Conservation (phyloP, 1,284 basidiomycete species). For the Pholiota adiposa region DNA sequence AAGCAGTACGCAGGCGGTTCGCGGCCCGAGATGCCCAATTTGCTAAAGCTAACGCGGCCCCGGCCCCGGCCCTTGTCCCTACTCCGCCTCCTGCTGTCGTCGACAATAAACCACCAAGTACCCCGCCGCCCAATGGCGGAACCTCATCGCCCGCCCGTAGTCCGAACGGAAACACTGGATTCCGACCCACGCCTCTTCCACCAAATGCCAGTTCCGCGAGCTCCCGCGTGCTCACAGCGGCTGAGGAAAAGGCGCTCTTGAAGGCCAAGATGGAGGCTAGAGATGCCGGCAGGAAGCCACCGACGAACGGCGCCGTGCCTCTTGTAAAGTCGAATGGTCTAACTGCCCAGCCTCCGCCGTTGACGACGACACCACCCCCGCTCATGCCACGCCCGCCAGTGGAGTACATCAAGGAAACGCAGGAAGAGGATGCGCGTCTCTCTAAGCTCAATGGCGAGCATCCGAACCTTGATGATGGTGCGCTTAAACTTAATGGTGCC, state of each 20-base stretch:
- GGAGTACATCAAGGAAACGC: constrained; percentile 79
- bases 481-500: constrained; percentile 19
- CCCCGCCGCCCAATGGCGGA: constrained; percentile 1
- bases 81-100: constrained; percentile 14
- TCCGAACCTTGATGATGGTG: constrained; percentile 28
- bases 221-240: constrained; percentile 59
- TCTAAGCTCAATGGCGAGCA: constrained; percentile 36
- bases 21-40: constrained; percentile 48
- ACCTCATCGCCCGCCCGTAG: constrained; percentile 15
- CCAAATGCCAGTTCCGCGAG: constrained; percentile 37
- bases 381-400: constrained; percentile 73
- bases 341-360: constrained; percentile 16
- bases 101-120: background rate
- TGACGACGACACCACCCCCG: constrained; percentile 53
- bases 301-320: constrained; percentile 22
- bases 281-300: constrained; percentile 33
- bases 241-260: constrained; percentile 76
- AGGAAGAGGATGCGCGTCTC: constrained; percentile 65
- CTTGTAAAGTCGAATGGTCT: constrained; percentile 2
- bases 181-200: constrained; percentile 39
- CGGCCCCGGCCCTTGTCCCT: background rate
- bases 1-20: constrained; percentile 50
- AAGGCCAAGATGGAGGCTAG: constrained; percentile 65
- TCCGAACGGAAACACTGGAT: constrained; percentile 23
- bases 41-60: constrained; percentile 8